A percentile compares a stretch with the other conserved stretches of the same genome.
These are phyloP conservation scores for Neoscytalidium dimidiatum DNA, from an alignment of 2,329 filamentous ascomycete species.

Conservation along the genomic window DNA sequence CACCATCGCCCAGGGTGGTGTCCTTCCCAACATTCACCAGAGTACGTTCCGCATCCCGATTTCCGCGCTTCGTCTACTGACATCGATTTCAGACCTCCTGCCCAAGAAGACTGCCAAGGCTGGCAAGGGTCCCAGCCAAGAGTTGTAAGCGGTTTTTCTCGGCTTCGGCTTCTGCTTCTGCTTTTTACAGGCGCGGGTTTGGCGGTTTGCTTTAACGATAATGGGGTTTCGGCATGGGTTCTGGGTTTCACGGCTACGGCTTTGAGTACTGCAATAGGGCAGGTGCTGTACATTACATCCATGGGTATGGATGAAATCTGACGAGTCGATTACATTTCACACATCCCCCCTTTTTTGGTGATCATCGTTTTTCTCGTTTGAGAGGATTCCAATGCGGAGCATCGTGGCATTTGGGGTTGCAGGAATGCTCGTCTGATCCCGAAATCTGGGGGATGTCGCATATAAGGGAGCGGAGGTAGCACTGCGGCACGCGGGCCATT, in stretches of 20 bases:
- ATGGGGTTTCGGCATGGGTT: conserved; percentile 70
- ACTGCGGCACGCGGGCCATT: no score
- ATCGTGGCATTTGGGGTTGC: background rate
- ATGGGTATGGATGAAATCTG: conserved; percentile 50
- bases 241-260: conserved; percentile 52
- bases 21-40: conserved; percentile 95
- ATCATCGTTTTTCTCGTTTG: background rate
- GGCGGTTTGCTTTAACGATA: conserved; percentile 71
- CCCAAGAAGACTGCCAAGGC: conserved; percentile 99
- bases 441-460: background rate
- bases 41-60: conserved; percentile 63
- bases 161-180: conserved; percentile 28
- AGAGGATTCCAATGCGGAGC: background rate
- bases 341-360: background rate
- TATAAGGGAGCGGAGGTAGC: background rate
- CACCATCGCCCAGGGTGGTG: conserved; percentile 96
- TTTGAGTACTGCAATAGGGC: conserved; percentile 42
- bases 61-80: conserved; percentile 40
- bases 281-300: conserved; percentile 64
- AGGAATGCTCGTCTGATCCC: background rate
- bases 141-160: conserved; percentile 67
- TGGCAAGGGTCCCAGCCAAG: conserved; percentile 87
- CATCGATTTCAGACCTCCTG: conserved; percentile 72
- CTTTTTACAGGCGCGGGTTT: conserved; percentile 51
- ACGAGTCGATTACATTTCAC: conserved; percentile 31